Conservation (phyloP, 2,329 filamentous ascomycete species). For the Colletotrichum liaoningense region DNA sequence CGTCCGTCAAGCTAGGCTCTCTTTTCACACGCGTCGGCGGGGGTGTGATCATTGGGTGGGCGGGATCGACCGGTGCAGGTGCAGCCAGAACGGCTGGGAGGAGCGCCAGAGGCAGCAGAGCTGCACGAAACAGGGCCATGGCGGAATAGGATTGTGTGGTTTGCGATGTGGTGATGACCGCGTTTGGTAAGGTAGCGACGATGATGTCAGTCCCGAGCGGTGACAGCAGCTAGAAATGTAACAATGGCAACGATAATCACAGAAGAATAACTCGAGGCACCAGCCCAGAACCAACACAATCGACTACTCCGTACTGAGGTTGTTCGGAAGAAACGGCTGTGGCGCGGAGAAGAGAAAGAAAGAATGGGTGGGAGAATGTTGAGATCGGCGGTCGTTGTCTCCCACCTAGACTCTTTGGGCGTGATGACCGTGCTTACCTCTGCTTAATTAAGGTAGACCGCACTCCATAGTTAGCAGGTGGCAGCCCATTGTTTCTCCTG, state of each 20-base stretch:
- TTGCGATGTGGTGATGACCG: background rate
- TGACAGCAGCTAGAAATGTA: background rate
- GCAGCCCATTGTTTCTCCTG: background rate
- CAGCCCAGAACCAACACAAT: background rate
- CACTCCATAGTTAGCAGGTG: too few relatives aligned
- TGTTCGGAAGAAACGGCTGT: background rate
- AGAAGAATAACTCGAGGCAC: background rate
- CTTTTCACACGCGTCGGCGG: constrained; percentile 32
- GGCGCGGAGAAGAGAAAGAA: background rate
- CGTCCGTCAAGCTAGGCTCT: constrained; percentile 45
- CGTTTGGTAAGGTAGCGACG: background rate
- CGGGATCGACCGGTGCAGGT: constrained; percentile 33
- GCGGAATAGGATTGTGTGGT: background rate
- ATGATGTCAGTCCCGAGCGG: background rate
- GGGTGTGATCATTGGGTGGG: constrained; percentile 42
- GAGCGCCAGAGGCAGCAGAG: constrained; percentile 24
- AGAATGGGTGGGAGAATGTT: background rate
- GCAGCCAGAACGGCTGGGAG: constrained; percentile 36
- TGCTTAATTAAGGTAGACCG: background rate
- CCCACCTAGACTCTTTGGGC: background rate
- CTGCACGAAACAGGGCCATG: constrained; percentile 21
- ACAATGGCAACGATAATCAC: background rate
- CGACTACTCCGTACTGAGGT: background rate
- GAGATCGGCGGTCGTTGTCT: background rate
- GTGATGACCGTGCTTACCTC: constrained; percentile 12